Base-by-base conservation (phyloP, 208 protist species). In the Borovskyia barvae region DNA sequence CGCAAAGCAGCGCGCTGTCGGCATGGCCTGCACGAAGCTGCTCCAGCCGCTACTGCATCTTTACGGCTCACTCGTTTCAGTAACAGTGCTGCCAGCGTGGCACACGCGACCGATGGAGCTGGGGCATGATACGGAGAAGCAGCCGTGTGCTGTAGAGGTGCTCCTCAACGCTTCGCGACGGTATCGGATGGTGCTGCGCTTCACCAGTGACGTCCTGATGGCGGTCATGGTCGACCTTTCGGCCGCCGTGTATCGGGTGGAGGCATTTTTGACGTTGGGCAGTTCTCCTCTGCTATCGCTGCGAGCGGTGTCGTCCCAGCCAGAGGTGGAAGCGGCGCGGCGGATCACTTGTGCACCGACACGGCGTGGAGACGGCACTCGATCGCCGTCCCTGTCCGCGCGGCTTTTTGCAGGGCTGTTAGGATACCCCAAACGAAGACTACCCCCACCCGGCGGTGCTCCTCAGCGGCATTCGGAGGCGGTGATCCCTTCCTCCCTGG, bases 181-280 rank as follows among this genome's bases (percentile, higher is more conserved):
- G 39, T 91, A 86, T 57, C 87, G 87, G 24, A 43, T 94, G 43
- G 60, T 94, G 14, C 43, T 72, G 28, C 64, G 71, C 56, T 94
- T 91, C 19, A 66, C 65, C 26, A 70, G 60, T 15, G 75, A 75
- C 9, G 75, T 89, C 55, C 46, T 92, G 50, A 58, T 77, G 30
- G 73, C 81, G 20, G 84, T 90, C 28, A 80, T 90, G 76, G 53
- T 87, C 6, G 84, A 94, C 55, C 60, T 88, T 15, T 54, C 75
- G 11, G 61, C 73, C 5, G 32, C 59, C 22, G 41, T 59, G 28
- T 77, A 72, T 52, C 75, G 70, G 6, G 76, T 91, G 20, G 84
- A 94, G 67, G 66, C 63, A 28, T 91, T 90, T 72, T 48, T 91
- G 19, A 77, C 87, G 2, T 45, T 87, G 14, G 87, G 87, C 6